Conservation (phyloP, 2,329 filamentous ascomycete species). For the Fusarium sacchari region DNA sequence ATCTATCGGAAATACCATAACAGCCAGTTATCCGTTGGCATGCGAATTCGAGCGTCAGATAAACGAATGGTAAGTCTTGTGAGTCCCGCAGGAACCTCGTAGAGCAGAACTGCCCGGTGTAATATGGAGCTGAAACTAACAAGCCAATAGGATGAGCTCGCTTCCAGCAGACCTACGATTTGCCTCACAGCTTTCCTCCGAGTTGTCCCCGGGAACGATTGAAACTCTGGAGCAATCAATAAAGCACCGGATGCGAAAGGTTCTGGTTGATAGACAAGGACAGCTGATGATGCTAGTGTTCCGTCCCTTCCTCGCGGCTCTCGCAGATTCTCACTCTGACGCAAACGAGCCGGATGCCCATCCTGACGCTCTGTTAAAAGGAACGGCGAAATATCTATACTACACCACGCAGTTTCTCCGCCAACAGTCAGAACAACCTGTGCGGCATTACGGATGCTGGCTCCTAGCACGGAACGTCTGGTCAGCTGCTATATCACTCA, state of each 20-base stretch:
- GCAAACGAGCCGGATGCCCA: not conserved
- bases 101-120: too few species aligned
- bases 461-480: not conserved
- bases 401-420: not conserved
- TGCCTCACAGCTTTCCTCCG: not conserved
- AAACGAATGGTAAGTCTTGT: not conserved
- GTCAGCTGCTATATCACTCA: not conserved
- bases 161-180: not conserved
- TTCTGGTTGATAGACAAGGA: not conserved
- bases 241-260: not conserved
- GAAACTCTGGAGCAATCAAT: not conserved
- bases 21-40: not conserved
- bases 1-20: fast-evolving
- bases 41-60: not conserved
- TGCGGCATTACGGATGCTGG: not conserved
- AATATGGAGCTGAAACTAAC: too few species aligned
- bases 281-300: not conserved
- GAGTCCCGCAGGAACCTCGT: too few species aligned
- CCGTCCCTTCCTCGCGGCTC: not conserved
- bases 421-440: not conserved
- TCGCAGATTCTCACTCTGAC: not conserved
- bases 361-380: not conserved
- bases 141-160: not conserved
- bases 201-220: not conserved
- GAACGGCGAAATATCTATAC: not conserved